Conservation (phyloP, 495 filamentous ascomycete species). For the Trichoderma erinaceum region DNA sequence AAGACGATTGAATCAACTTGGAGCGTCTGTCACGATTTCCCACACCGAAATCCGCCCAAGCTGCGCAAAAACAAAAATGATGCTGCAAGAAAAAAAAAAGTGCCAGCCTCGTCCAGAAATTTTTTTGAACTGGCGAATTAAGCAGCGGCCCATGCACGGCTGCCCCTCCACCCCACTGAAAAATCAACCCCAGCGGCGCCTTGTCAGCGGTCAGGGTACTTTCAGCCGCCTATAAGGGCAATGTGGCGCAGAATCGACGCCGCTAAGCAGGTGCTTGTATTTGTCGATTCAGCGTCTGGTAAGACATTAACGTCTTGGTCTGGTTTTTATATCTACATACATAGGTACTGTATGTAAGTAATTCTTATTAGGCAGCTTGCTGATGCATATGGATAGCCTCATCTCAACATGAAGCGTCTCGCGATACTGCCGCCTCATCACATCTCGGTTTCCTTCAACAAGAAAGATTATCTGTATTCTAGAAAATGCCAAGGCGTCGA, state of each 20-base stretch:
- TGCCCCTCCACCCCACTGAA: constrained; percentile 11
- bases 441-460: too few species aligned
- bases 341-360: too few species aligned
- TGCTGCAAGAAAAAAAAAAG: constrained; percentile 13
- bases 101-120: constrained; percentile 5
- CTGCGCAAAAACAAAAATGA: background rate
- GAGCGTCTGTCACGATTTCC: background rate
- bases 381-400: too few species aligned
- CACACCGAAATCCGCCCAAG: background rate
- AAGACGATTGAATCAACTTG: background rate
- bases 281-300: too few species aligned
- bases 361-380: too few species aligned
- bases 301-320: too few species aligned
- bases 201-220: background rate
- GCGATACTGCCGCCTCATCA: too few species aligned
- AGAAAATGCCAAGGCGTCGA: too few species aligned
- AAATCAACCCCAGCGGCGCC: background rate
- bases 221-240: background rate
- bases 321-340: too few species aligned
- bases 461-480: too few species aligned
- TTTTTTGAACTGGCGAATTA: constrained; percentile 9
- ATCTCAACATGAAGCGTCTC: too few species aligned
- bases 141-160: constrained; percentile 11
- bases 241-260: background rate
- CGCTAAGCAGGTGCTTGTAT: too few species aligned